phyloP scores from a whole-genome alignment of 176 grass and related monocot genomes.

The Triticum timopheevii region DNA sequence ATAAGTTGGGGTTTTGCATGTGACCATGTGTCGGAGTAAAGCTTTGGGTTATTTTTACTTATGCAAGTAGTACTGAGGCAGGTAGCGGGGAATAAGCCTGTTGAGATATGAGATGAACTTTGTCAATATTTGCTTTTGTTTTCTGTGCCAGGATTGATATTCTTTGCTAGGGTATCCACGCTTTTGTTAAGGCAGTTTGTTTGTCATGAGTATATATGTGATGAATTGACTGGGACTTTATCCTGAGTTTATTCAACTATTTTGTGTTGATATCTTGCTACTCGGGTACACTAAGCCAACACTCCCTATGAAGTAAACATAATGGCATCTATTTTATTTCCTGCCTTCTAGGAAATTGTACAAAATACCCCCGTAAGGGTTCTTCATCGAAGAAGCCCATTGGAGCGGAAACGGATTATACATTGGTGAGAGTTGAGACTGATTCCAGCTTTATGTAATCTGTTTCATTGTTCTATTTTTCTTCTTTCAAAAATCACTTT shows the following conservation, averaged over 20 bases:
- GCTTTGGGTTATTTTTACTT: neutral
- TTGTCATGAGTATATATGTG: constrained; percentile 2
- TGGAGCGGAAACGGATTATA: constrained; percentile 79
- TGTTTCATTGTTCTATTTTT: neutral
- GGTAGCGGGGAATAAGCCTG: neutral
- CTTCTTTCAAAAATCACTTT: neutral
- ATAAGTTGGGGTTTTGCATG: neutral
- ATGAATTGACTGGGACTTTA: neutral
- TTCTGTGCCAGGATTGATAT: neutral
- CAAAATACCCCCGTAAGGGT: constrained; percentile 92
- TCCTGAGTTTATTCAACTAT: neutral
- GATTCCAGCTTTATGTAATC: constrained; percentile 19
- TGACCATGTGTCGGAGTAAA: neutral
- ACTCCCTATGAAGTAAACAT: neutral
- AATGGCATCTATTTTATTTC: neutral
- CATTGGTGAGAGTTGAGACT: constrained; percentile 76
- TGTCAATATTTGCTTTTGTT: neutral
- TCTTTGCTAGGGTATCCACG: neutral
- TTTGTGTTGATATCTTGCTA: neutral
- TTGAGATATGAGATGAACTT: neutral
- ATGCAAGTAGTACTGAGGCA: neutral
- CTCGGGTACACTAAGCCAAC: neutral
- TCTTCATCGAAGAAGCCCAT: constrained; percentile 84
- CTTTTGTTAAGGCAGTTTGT: neutral
- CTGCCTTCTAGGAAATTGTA: constrained; percentile 64